phyloP scores from a whole-genome alignment of 1,139 yeast species.

The Yamadazyma aaseri region DNA sequence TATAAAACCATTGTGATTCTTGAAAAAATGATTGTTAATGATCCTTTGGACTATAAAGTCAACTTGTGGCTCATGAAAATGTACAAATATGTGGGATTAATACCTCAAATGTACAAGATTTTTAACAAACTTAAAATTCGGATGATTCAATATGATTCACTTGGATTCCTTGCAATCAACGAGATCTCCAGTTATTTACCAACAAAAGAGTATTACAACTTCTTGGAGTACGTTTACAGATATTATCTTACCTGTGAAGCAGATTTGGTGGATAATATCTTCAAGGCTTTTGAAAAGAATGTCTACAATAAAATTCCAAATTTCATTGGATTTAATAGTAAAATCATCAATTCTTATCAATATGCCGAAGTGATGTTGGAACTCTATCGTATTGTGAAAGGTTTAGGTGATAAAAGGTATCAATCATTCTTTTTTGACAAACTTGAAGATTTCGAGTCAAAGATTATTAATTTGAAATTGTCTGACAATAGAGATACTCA shows the following conservation, averaged over 20 bases:
- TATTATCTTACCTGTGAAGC: constrained; percentile 52
- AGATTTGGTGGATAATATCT: constrained; percentile 49
- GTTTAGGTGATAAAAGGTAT: constrained; percentile 36
- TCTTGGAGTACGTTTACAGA: constrained; percentile 30
- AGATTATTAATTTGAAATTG: constrained; percentile 14
- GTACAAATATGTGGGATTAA: constrained; percentile 50
- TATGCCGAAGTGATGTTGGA: constrained; percentile 33
- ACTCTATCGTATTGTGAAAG: constrained; percentile 34
- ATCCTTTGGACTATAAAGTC: constrained; percentile 64
- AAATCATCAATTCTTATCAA: constrained; percentile 39
- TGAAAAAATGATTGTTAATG: constrained; percentile 47
- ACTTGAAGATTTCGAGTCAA: constrained; percentile 8
- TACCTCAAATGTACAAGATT: constrained; percentile 51
- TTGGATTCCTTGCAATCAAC: constrained; percentile 56
- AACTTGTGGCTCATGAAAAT: constrained; percentile 70
- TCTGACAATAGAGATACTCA: constrained; percentile 51
- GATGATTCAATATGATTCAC: constrained; percentile 76
- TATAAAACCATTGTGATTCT: constrained; percentile 42
- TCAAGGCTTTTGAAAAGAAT: constrained; percentile 51
- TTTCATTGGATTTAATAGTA: constrained; percentile 51
- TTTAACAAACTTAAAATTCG: constrained; percentile 61
- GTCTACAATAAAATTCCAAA: constrained; percentile 63
- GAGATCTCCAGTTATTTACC: constrained; percentile 26
- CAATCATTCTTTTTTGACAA: constrained; percentile 24
- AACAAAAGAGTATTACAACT: constrained; percentile 23